phyloP scores from a whole-genome alignment of 2,329 filamentous ascomycete species.

The Diaporthe sp. region DNA sequence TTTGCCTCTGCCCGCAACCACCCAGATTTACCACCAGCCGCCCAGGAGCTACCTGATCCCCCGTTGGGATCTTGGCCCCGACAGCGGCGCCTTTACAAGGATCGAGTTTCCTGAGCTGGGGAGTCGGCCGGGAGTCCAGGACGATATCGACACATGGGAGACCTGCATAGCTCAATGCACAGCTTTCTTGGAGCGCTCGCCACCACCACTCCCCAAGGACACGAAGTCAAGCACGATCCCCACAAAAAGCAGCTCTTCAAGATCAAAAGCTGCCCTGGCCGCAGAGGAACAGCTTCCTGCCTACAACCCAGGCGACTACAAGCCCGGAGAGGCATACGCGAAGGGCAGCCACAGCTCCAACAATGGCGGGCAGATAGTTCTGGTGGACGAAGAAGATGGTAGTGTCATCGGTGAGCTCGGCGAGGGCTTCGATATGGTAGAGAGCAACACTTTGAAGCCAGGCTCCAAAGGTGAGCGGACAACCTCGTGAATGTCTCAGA shows the following conservation, averaged over 20 bases:
- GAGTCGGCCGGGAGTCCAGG: constrained; percentile 81
- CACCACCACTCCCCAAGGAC: constrained; percentile 65
- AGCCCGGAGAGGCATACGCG: constrained; percentile 83
- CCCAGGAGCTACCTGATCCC: constrained; percentile 94
- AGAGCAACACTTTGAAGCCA: constrained; percentile 80
- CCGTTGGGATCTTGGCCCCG: constrained; percentile 91
- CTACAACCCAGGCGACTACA: constrained; percentile 88
- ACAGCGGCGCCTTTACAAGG: constrained; percentile 90
- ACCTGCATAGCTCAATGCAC: constrained; percentile 98
- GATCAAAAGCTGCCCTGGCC: constrained; percentile 57
- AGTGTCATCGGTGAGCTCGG: constrained; percentile 94
- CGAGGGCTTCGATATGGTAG: constrained; percentile 84
- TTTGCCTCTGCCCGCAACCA: constrained; percentile 91
- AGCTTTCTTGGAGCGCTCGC: constrained; percentile 89
- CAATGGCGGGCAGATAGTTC: constrained; percentile 84
- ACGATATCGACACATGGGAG: constrained; percentile 96
- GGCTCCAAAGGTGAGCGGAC: constrained; percentile 86
- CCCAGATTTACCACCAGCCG: constrained; percentile 96
- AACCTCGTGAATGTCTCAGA: background rate
- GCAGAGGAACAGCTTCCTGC: constrained; percentile 63
- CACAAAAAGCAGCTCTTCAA: constrained; percentile 38
- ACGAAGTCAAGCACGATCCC: constrained; percentile 41
- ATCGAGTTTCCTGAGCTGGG: constrained; percentile 89
- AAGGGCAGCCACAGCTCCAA: constrained; percentile 69
- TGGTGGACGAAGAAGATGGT: constrained; percentile 96